A percentile compares a stretch with the other conserved stretches of the same genome.
These are phyloP conservation scores for Aspergillus cristatus DNA, from an alignment of 495 filamentous ascomycete species.

Conservation along the genomic window DNA sequence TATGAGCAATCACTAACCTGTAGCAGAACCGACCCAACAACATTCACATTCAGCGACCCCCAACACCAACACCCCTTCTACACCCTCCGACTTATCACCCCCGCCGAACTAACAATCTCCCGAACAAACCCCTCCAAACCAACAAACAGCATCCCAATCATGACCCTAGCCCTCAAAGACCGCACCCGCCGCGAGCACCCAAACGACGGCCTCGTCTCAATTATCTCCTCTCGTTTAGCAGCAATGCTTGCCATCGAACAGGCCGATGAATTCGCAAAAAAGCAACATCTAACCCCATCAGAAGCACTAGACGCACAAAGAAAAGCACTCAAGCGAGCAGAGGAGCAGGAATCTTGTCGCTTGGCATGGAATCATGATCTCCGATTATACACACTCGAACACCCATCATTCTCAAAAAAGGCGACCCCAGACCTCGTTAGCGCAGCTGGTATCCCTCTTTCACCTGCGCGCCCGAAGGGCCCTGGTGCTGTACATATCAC, in stretches of 20 bases:
- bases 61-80: slow-evolving; percentile 37
- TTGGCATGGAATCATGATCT: slow-evolving; percentile 59
- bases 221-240: slow-evolving; percentile 63
- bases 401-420: slow-evolving; percentile 55
- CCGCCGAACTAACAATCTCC: slow-evolving; percentile 31
- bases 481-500: slow-evolving; percentile 31
- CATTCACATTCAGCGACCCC: slow-evolving; percentile 30
- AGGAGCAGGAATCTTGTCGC: slow-evolving; percentile 61
- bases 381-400: slow-evolving; percentile 58
- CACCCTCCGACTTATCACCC: slow-evolving; percentile 33
- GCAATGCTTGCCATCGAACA: slow-evolving; percentile 61
- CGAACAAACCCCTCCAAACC: slow-evolving; percentile 28
- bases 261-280: slow-evolving; percentile 36
- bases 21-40: slow-evolving; percentile 22
- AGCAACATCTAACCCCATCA: slow-evolving; percentile 30
- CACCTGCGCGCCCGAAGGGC: slow-evolving; percentile 38
- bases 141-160: slow-evolving; percentile 36
- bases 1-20: slow-evolving; percentile 15
- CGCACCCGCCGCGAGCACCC: slow-evolving; percentile 46
- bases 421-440: slow-evolving; percentile 42
- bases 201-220: slow-evolving; percentile 60
- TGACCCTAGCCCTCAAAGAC: slow-evolving; percentile 52
- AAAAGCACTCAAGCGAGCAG: slow-evolving; percentile 51
- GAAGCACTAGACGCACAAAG: slow-evolving; percentile 42
- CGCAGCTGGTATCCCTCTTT: slow-evolving; percentile 51